phyloP scores from a whole-genome alignment of 129 eudicot genomes.

The Flaveria bidentis region DNA sequence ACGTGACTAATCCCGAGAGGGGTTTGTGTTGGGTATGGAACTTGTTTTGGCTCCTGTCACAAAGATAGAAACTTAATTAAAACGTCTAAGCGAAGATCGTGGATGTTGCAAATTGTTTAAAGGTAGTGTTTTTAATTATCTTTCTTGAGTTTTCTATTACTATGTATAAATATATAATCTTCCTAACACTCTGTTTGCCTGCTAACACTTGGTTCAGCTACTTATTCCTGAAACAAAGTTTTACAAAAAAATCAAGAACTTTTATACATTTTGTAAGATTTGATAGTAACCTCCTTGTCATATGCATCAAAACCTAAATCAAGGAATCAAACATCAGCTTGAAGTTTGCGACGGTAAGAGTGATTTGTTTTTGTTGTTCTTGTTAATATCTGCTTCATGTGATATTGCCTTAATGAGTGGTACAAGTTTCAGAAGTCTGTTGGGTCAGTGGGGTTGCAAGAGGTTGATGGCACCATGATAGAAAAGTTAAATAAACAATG shows the following conservation, averaged over 20 bases:
- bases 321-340: background rate
- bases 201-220: background rate
- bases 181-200: slow-evolving; percentile 1
- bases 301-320: background rate
- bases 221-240: background rate
- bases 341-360: background rate
- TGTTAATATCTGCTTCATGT: too few relatives aligned
- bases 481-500: background rate
- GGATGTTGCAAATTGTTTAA: slow-evolving; percentile 7
- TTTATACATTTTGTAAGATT: background rate
- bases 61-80: background rate
- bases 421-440: background rate
- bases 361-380: too few relatives aligned
- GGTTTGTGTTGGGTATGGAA: slow-evolving; percentile 11
- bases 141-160: background rate
- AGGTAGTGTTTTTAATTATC: background rate
- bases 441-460: background rate
- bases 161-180: background rate
- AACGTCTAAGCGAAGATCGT: background rate
- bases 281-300: background rate
- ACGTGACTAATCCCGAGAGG: background rate
- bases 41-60: slow-evolving; percentile 18
- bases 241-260: background rate
- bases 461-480: background rate
- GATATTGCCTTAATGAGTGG: background rate